Conservation (phyloP, 2,329 filamentous ascomycete species). For the Eutypella sp. region DNA sequence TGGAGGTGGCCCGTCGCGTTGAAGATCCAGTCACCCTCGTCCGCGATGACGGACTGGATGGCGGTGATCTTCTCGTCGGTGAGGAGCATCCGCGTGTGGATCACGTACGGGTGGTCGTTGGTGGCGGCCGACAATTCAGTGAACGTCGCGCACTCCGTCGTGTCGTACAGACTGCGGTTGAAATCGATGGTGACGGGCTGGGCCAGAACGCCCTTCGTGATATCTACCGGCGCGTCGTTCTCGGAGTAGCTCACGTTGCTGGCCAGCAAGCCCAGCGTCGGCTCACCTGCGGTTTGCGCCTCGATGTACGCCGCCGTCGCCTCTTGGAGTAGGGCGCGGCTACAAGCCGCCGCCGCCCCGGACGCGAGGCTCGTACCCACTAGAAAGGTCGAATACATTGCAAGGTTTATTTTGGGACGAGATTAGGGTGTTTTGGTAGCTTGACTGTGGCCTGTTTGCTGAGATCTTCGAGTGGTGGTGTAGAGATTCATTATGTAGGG, state of each 20-base stretch:
- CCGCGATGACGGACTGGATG: conserved; percentile 24
- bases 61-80: conserved; percentile 19
- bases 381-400: conserved; percentile 15
- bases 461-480: conserved; percentile 7
- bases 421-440: neutral
- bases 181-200: conserved; percentile 29
- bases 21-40: conserved; percentile 14
- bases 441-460: neutral
- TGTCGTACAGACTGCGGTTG: conserved; percentile 30
- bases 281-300: conserved; percentile 17
- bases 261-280: conserved; percentile 8
- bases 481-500: conserved; percentile 13
- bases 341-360: conserved; percentile 17
- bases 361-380: conserved; percentile 10
- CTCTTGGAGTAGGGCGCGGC: conserved; percentile 14
- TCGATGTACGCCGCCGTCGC: conserved; percentile 20
- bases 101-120: conserved; percentile 27
- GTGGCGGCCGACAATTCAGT: conserved; percentile 34
- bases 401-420: conserved; percentile 3
- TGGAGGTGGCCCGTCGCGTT: conserved; percentile 8
- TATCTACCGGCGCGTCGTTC: conserved; percentile 24
- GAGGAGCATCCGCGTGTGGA: conserved; percentile 26
- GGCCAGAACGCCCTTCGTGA: conserved; percentile 21
- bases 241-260: conserved; percentile 24
- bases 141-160: conserved; percentile 33